Evolutionary conservation across 768 basidiomycete species (phyloP).

Genomic region (Boletellus ananas): DNA sequence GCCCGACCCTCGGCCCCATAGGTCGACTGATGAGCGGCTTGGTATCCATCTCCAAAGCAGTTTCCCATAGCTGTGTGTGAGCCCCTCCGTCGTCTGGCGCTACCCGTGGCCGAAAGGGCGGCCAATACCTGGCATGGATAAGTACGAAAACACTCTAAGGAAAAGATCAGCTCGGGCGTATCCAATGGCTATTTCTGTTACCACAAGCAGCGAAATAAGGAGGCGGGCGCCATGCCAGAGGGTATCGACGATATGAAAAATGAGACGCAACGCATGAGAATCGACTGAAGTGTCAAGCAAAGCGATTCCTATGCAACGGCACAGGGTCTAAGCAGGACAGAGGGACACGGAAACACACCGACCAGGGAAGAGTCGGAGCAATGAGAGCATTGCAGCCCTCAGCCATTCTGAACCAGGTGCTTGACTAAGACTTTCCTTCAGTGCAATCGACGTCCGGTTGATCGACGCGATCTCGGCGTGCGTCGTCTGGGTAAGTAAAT

Average conservation of each 20-base stretch:
- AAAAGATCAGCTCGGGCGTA: conserved; percentile 5
- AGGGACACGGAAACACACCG: conserved; percentile 8
- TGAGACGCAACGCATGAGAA: conserved; percentile 27
- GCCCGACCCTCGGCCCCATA: neutral
- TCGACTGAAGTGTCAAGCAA: conserved; percentile 12
- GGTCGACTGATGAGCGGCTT: conserved; percentile 6
- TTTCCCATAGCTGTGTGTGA: neutral
- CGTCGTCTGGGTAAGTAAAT: conserved; percentile 37
- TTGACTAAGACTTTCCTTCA: conserved; percentile 27
- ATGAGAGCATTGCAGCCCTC: conserved; percentile 10
- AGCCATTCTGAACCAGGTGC: conserved; percentile 20
- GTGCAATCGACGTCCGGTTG: conserved; percentile 38
- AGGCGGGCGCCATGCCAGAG: conserved; percentile 32
- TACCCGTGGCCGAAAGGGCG: neutral
- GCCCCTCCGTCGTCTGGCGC: neutral
- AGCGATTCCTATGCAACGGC: conserved; percentile 9
- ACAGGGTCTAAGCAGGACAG: neutral
- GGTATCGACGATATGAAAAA: conserved; percentile 21
- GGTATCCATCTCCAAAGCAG: conserved; percentile 1
- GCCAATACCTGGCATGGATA: conserved; percentile 27
- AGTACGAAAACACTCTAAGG: conserved; percentile 36
- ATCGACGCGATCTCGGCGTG: conserved; percentile 45
- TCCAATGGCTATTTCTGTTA: conserved; percentile 22
- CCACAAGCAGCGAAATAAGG: conserved; percentile 40
- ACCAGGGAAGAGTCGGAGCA: conserved; percentile 24